phyloP scores from a whole-genome alignment of 176 grass and related monocot species.

The Aegilops speltoides region DNA sequence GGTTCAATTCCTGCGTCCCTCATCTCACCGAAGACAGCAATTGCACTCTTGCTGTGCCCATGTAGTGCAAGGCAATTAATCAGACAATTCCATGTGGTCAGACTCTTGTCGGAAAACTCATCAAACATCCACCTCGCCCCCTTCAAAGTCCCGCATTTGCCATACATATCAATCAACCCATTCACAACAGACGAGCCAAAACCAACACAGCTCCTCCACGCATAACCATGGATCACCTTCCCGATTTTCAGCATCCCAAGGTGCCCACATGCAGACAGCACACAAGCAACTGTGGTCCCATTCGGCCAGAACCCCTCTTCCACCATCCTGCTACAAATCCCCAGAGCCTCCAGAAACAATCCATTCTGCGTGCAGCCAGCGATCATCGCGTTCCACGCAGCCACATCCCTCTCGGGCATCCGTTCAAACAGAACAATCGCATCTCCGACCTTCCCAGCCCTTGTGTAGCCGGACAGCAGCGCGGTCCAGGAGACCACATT shows the following conservation, averaged over 20 bases:
- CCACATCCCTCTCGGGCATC: slow-evolving; percentile 71
- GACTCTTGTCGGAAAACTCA: slow-evolving; percentile 44
- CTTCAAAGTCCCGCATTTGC: slow-evolving; percentile 76
- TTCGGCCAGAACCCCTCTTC: slow-evolving; percentile 45
- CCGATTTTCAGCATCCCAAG: slow-evolving; percentile 68
- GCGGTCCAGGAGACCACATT: slow-evolving; percentile 76
- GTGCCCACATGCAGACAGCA: slow-evolving; percentile 67
- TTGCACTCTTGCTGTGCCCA: slow-evolving; percentile 43
- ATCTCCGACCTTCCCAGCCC: slow-evolving; percentile 46
- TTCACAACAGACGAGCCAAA: slow-evolving; percentile 63
- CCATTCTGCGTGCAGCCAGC: slow-evolving; percentile 63
- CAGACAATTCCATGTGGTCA: slow-evolving; percentile 73
- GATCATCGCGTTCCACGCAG: slow-evolving; percentile 80
- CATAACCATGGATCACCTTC: slow-evolving; percentile 67
- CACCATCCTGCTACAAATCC: slow-evolving; percentile 63
- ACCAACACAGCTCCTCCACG: slow-evolving; percentile 48
- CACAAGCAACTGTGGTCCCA: slow-evolving; percentile 56
- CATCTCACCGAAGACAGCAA: slow-evolving; percentile 51
- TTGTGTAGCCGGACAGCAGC: slow-evolving; percentile 60
- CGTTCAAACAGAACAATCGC: slow-evolving; percentile 54
- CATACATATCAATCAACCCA: slow-evolving; percentile 81
- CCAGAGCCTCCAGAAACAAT: slow-evolving; percentile 49
- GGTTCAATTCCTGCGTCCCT: slow-evolving; percentile 42
- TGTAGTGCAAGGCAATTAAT: slow-evolving; percentile 76
- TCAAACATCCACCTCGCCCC: slow-evolving; percentile 63